Evolutionary conservation across 78 protist genomes (phyloP).

Genomic region (Cavenderia fasciculata): DNA sequence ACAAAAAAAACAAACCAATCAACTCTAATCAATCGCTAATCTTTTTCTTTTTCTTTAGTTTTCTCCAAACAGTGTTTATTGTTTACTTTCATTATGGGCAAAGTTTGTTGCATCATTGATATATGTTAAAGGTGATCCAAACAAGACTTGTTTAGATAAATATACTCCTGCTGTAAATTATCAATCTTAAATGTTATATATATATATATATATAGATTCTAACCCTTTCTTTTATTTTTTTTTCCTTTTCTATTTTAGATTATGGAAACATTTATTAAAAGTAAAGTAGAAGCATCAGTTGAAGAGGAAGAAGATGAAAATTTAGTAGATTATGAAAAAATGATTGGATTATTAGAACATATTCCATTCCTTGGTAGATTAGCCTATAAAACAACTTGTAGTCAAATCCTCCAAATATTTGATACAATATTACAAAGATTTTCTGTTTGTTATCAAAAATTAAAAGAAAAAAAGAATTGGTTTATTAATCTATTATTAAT

Average conservation of each 20-base stretch:
- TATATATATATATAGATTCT: no score
- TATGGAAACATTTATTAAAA: constrained; percentile 51
- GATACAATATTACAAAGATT: constrained; percentile 17
- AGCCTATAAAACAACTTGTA: constrained; percentile 24
- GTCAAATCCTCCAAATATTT: constrained; percentile 14
- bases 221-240: no score
- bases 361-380: constrained; percentile 57
- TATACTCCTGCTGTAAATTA: constrained; percentile 31
- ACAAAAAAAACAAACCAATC: neutral
- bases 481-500: no score
- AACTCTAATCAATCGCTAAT: neutral
- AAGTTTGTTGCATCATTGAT: constrained; percentile 51
- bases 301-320: constrained; percentile 71
- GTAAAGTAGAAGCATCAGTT: constrained; percentile 20
- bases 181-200: no score
- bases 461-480: no score
- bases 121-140: constrained; percentile 64
- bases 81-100: constrained; percentile 59
- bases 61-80: constrained; percentile 74
- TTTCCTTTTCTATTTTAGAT: no score
- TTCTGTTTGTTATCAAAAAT: no score
- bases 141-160: constrained; percentile 22
- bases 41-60: neutral
- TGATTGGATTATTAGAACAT: constrained; percentile 53
- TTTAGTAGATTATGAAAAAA: constrained; percentile 65